Percentiles rank a stretch among this genome's conserved stretches.
These are phyloP conservation scores for Gossypium sturtianum DNA, from an alignment of 345 rosid genomes.

Conservation along the genomic window DNA sequence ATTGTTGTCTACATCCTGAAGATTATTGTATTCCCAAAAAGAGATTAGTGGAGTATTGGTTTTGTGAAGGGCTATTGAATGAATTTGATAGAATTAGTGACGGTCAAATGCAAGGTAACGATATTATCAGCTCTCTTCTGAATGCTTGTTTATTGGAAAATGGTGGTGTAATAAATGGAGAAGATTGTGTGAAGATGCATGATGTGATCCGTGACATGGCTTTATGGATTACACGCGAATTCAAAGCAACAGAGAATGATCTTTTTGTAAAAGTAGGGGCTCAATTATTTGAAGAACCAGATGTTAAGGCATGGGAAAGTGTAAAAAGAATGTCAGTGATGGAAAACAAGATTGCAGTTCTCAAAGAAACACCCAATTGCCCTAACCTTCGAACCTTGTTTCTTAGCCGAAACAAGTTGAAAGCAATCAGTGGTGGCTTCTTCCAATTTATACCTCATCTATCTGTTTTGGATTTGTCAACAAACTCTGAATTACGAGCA, in stretches of 20 bases:
- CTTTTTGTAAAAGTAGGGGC: not conserved
- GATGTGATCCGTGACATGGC: constrained; percentile 6
- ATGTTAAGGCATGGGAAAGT: not conserved
- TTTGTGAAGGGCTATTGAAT: not conserved
- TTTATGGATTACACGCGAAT: not conserved
- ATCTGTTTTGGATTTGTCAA: not conserved
- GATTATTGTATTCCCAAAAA: not conserved
- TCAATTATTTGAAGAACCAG: not conserved
- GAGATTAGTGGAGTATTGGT: not conserved
- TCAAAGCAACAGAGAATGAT: not conserved
- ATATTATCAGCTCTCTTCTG: not conserved
- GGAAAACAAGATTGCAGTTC: not conserved
- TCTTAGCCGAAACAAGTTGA: not conserved
- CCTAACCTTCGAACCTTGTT: constrained; percentile 17
- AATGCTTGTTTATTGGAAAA: not conserved
- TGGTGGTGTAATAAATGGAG: not conserved
- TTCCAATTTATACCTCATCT: not conserved
- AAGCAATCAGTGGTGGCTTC: constrained; percentile 1
- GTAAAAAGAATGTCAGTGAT: not conserved
- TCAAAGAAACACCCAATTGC: not conserved
- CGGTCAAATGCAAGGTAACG: not conserved
- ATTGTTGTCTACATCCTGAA: constrained; percentile 11
- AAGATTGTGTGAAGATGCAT: constrained; percentile 31
- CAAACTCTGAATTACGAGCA: not conserved
- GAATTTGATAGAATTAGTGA: not conserved